Evolutionary conservation across 2,329 filamentous ascomycete species (phyloP), one percentile per base, ranked within the genome.

Genomic region (Penicillium griseofulvum): DNA sequence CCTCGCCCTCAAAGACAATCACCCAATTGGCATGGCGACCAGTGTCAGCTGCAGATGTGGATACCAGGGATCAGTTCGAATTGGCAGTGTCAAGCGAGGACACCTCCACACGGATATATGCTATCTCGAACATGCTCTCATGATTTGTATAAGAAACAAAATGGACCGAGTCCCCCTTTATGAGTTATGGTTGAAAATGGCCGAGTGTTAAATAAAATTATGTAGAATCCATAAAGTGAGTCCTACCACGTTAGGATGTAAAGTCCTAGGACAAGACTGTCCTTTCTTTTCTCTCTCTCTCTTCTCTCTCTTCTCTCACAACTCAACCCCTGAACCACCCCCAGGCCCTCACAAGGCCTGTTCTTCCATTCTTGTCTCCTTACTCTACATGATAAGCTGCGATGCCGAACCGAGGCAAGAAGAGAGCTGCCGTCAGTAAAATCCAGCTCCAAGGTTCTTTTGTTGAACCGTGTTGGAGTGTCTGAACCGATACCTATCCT

Each of bases 11-110:
- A 24, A 88, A 83, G 67, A 74, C 86, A 2, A 81, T 90, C 22
- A 80, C 84, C 24, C 86, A 88, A 68, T 75, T 92, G 34, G 80
- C 86, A 8, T 92, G 89, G 89, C 81, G 85, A 58, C 88, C 87
- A 5, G 44, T 59, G 48, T 26, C 28, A 14, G 43, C 44, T 8
- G 37, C 55, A 7, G 62, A 57, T 8, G 55, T 45, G 22, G 57
- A 60, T 39, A 58, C 38, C 19, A 57, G 22, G 46, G 34, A 50
- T 48, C 53, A 37, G 33, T 68, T 66, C 24, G 71, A 75, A 55
- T 68, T 78, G 62, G 76, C 76, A n/a, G 71, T 77, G 46, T 74
- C 74, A 52, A 78, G 76, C 61, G 76, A 78, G 56, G 77, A 79
- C 59, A 71, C 70, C 22, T 78, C 77, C 14, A 63, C 74, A 41